Conservation (phyloP, 257 asterid species). For the Penstemon newberryi region DNA sequence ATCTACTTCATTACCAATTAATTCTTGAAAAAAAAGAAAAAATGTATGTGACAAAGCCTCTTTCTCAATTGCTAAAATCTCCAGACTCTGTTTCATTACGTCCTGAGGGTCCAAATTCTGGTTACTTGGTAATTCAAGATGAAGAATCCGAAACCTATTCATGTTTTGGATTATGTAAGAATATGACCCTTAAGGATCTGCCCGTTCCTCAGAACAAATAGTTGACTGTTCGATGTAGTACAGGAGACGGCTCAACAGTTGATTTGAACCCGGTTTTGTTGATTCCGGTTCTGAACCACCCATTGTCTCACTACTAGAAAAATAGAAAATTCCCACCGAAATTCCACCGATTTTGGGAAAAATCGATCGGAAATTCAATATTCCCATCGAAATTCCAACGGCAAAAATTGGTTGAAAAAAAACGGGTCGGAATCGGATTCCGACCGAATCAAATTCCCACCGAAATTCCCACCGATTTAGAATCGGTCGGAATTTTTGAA, state of each 20-base stretch:
- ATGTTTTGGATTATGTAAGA: constrained; percentile 59
- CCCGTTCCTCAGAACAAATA: constrained; percentile 73
- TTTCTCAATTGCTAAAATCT: constrained; percentile 42
- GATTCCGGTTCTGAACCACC: constrained; percentile 55
- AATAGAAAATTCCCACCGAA: too few species aligned
- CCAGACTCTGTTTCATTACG: constrained; percentile 32
- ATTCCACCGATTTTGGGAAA: too few species aligned
- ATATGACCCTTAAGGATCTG: constrained; percentile 28
- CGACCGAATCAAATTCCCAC: too few species aligned
- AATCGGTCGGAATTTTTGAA: too few species aligned
- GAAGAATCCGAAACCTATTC: constrained; percentile 52
- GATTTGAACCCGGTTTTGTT: constrained; percentile 31
- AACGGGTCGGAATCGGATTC: too few species aligned
- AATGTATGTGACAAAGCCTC: constrained; percentile 66
- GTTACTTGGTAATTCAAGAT: constrained; percentile 63
- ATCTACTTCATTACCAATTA: too few species aligned
- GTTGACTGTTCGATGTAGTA: constrained; percentile 33
- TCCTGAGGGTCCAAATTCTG: constrained; percentile 65
- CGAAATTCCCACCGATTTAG: too few species aligned
- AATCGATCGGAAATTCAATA: too few species aligned
- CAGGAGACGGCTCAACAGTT: too few species aligned
- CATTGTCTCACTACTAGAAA: too few species aligned
- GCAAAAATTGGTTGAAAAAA: too few species aligned
- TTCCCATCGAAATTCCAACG: too few species aligned
- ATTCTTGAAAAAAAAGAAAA: neutral